Evolutionary conservation across 2,329 filamentous ascomycete genomes (phyloP).

Genomic region (Scortechinia acanthostroma): DNA sequence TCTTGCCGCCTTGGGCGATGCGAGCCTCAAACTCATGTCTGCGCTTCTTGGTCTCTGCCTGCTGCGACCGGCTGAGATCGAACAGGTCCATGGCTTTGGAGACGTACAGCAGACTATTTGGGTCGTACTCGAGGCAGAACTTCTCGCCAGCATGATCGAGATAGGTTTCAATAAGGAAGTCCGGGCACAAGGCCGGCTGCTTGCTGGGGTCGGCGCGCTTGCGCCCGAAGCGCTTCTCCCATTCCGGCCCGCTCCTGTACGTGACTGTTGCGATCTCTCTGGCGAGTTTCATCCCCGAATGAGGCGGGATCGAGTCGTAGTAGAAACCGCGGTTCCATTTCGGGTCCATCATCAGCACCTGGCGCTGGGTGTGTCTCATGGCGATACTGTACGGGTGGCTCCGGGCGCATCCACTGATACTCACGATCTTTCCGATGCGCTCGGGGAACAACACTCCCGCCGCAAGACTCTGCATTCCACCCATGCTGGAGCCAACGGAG

Average conservation of each 20-base stretch:
- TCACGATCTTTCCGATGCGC: slow-evolving; percentile 74
- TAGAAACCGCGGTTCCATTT: slow-evolving; percentile 96
- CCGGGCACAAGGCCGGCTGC: slow-evolving; percentile 87
- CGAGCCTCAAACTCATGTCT: slow-evolving; percentile 52
- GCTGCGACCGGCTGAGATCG: slow-evolving; percentile 72
- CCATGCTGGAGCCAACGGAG: slow-evolving; percentile 94
- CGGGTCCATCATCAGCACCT: slow-evolving; percentile 98
- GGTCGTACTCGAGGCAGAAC: slow-evolving; percentile 92
- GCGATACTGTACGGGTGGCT: slow-evolving; percentile 97
- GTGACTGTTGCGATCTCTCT: slow-evolving; percentile 96
- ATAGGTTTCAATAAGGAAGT: slow-evolving; percentile 97
- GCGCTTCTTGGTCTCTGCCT: slow-evolving; percentile 52
- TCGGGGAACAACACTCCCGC: slow-evolving; percentile 78
- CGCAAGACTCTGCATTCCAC: slow-evolving; percentile 92
- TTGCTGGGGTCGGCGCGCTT: slow-evolving; percentile 78
- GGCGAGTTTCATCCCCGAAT: slow-evolving; percentile 95
- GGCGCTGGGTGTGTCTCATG: slow-evolving; percentile 94
- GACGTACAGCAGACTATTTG: slow-evolving; percentile 90
- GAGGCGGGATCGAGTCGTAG: slow-evolving; percentile 79
- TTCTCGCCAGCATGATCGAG: slow-evolving; percentile 97
- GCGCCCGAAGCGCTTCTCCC: slow-evolving; percentile 89
- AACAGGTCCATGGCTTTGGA: slow-evolving; percentile 99
- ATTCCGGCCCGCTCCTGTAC: slow-evolving; percentile 91
- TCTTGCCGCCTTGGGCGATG: slow-evolving; percentile 36
- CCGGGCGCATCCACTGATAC: slow-evolving; percentile 85